Evolutionary conservation across 805 yeast species (phyloP).

Genomic region (Candida golubevii): DNA sequence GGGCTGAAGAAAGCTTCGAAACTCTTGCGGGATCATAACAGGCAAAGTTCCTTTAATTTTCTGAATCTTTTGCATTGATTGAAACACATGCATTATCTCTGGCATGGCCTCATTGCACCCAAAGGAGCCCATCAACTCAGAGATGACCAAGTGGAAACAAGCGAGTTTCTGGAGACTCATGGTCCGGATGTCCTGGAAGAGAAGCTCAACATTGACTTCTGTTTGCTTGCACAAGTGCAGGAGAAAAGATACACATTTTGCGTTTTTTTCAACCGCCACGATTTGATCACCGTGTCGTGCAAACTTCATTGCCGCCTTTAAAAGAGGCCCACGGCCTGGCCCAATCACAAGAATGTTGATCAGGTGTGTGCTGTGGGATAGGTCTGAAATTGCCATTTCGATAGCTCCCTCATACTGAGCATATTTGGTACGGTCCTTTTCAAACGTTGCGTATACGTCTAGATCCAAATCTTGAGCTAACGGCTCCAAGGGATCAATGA

Average conservation of each 20-base stretch:
- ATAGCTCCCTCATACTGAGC: slow-evolving; percentile 64
- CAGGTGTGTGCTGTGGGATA: background rate
- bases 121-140: slow-evolving; percentile 85
- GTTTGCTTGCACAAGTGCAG: slow-evolving; percentile 39
- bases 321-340: slow-evolving; percentile 84
- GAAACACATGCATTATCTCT: slow-evolving; percentile 51
- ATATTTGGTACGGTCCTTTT: slow-evolving; percentile 67
- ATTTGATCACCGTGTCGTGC: slow-evolving; percentile 11
- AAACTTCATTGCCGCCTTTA: slow-evolving; percentile 37
- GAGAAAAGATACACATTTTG: slow-evolving; percentile 51
- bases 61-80: too few species aligned
- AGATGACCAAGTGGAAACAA: slow-evolving; percentile 55
- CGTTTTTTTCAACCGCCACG: slow-evolving; percentile 70
- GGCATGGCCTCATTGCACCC: slow-evolving; percentile 92
- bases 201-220: slow-evolving; percentile 41
- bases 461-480: slow-evolving; percentile 52
- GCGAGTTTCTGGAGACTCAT: slow-evolving; percentile 15
- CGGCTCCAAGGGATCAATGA: slow-evolving; percentile 68
- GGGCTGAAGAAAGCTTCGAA: slow-evolving; percentile 63
- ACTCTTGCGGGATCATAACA: slow-evolving; percentile 42
- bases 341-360: slow-evolving; percentile 60
- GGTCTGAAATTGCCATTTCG: slow-evolving; percentile 43
- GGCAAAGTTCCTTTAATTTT: slow-evolving; percentile 27
- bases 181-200: slow-evolving; percentile 55
- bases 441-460: slow-evolving; percentile 64